phyloP scores from a whole-genome alignment of 1,284 basidiomycete genomes.

The Cutaneotrichosporon cavernicola region DNA sequence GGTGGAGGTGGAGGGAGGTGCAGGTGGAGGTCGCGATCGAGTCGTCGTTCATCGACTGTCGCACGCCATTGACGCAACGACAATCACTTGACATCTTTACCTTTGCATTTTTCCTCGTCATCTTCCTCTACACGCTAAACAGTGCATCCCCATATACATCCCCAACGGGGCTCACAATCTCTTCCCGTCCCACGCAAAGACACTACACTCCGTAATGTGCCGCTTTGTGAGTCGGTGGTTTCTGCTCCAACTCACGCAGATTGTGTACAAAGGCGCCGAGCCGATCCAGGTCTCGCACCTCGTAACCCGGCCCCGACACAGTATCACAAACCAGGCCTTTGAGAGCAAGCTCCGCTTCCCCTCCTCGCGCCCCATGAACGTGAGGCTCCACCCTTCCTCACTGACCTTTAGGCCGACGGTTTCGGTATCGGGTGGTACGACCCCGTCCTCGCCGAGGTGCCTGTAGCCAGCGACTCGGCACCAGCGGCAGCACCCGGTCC shows the following conservation, averaged over 20 bases:
- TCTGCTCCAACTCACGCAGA: constrained; percentile 29
- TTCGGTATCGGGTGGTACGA: constrained; percentile 84
- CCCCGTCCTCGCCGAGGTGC: constrained; percentile 25
- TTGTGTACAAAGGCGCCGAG: constrained; percentile 80
- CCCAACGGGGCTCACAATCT: too few relatives aligned
- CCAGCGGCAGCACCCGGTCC: constrained; percentile 4
- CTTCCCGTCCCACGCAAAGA: too few relatives aligned
- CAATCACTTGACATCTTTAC: background rate
- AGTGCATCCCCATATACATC: background rate
- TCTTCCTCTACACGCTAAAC: background rate
- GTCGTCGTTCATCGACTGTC: background rate
- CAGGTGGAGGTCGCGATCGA: background rate
- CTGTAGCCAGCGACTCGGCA: constrained; percentile 7
- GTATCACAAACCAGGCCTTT: constrained; percentile 93
- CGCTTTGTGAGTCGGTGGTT: constrained; percentile 61
- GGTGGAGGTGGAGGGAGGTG: background rate
- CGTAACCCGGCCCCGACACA: constrained; percentile 86
- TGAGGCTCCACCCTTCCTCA: constrained; percentile 14
- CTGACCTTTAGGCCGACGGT: constrained; percentile 67
- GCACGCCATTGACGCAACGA: background rate
- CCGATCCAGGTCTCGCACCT: constrained; percentile 86
- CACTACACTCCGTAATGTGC: constrained; percentile 60
- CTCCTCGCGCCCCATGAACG: constrained; percentile 75
- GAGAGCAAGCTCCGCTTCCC: constrained; percentile 84
- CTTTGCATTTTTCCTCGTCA: background rate